Conservation (phyloP, 495 filamentous ascomycete species). For the Penicillium daleae region DNA sequence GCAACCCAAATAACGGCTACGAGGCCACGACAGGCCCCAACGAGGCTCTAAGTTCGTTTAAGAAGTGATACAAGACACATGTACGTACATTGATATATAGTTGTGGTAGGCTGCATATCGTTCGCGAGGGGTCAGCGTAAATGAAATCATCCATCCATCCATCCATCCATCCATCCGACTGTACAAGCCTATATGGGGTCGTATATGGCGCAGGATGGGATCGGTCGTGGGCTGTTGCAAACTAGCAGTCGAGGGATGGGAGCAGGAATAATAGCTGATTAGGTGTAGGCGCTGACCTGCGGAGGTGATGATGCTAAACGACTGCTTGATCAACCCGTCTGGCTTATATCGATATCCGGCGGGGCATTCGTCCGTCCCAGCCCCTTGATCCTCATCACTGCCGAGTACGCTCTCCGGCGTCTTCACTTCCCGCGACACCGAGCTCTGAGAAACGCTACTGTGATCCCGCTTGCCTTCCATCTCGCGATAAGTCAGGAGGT, state of each 20-base stretch:
- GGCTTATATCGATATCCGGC: constrained; percentile 98
- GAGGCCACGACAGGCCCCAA: constrained; percentile 34
- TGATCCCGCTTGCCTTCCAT: constrained; percentile 95
- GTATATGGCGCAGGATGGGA: too few relatives aligned
- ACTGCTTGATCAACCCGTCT: constrained; percentile 98
- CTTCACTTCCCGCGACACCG: constrained; percentile 65
- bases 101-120: background rate
- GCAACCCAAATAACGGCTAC: constrained; percentile 28
- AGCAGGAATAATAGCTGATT: constrained; percentile 91
- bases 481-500: constrained; percentile 95
- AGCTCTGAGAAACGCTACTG: constrained; percentile 58
- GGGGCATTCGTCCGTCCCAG: constrained; percentile 77
- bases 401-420: constrained; percentile 81
- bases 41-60: constrained; percentile 33
- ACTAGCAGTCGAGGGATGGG: constrained; percentile 65
- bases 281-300: constrained; percentile 89
- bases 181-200: too few relatives aligned
- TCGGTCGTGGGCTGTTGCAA: too few relatives aligned
- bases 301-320: constrained; percentile 96
- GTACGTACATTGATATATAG: background rate
- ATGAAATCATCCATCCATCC: background rate
- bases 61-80: background rate
- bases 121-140: constrained; percentile 3
- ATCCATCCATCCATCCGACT: too few relatives aligned
- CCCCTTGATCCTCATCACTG: constrained; percentile 76